Percentiles rank a stretch among this genome's conserved stretches.
These are phyloP conservation scores for Erodium trifolium DNA, from an alignment of 441 rosid genomes.

Conservation along the genomic window DNA sequence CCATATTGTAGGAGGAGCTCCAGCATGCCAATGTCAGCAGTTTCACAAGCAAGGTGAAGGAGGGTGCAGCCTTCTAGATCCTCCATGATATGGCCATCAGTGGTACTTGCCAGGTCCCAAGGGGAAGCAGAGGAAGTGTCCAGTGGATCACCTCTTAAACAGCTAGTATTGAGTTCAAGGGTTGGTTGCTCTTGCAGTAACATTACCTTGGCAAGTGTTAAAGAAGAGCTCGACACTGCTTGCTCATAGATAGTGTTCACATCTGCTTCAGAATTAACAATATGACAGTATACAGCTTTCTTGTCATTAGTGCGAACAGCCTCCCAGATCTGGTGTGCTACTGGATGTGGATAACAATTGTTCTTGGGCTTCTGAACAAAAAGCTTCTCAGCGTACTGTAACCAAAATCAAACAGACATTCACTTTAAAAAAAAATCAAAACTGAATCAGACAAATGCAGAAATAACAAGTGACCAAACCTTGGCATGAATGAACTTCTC, in stretches of 20 bases:
- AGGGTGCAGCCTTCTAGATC: constrained; percentile 66
- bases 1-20: constrained; percentile 97
- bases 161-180: constrained; percentile 46
- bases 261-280: constrained; percentile 72
- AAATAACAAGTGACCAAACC: constrained; percentile 31
- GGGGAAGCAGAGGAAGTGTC: constrained; percentile 66
- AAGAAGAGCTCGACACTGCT: constrained; percentile 47
- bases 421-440: neutral
- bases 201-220: constrained; percentile 80
- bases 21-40: constrained; percentile 93
- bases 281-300: constrained; percentile 78
- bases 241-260: constrained; percentile 60
- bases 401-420: constrained; percentile 13
- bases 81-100: constrained; percentile 43
- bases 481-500: constrained; percentile 98
- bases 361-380: constrained; percentile 75
- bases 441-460: constrained; percentile 1
- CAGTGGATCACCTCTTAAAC: constrained; percentile 43
- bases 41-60: constrained; percentile 96
- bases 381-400: constrained; percentile 89
- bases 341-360: constrained; percentile 39
- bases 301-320: constrained; percentile 84
- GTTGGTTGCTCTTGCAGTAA: constrained; percentile 62
- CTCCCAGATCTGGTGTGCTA: constrained; percentile 81
- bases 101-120: constrained; percentile 29